Conservation (phyloP, 176 grass and related monocot species). For the Eragrostis curvula region DNA sequence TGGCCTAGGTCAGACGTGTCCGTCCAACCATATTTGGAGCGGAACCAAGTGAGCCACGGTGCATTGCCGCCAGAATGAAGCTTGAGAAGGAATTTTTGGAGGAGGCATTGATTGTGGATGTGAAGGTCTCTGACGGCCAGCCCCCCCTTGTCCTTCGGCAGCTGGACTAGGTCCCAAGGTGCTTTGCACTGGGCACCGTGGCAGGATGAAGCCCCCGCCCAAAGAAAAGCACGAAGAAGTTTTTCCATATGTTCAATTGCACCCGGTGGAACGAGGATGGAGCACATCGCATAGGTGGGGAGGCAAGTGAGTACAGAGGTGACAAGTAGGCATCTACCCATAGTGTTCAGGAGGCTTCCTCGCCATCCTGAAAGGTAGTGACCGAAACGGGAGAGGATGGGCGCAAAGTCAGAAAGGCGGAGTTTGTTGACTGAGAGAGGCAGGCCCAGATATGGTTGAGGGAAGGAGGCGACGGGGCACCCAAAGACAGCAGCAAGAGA, state of each 20-base stretch:
- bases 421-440: not conserved
- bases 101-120: no score
- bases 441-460: not conserved
- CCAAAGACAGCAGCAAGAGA: not conserved
- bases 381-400: not conserved
- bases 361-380: not conserved
- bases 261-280: not conserved
- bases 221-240: not conserved
- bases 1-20: no score
- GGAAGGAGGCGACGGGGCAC: not conserved
- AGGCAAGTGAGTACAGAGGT: not conserved
- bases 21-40: no score
- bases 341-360: not conserved
- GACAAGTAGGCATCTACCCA: not conserved
- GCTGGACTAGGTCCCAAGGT: not conserved
- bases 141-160: no score
- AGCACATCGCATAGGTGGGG: not conserved
- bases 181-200: not conserved
- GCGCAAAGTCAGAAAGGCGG: not conserved
- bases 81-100: no score
- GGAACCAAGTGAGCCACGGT: no score
- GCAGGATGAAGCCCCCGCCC: not conserved
- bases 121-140: no score
- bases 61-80: no score
- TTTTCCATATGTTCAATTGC: not conserved